Evolutionary conservation across 1,284 basidiomycete species (phyloP).

Genomic region (Kwoniella shivajii): DNA sequence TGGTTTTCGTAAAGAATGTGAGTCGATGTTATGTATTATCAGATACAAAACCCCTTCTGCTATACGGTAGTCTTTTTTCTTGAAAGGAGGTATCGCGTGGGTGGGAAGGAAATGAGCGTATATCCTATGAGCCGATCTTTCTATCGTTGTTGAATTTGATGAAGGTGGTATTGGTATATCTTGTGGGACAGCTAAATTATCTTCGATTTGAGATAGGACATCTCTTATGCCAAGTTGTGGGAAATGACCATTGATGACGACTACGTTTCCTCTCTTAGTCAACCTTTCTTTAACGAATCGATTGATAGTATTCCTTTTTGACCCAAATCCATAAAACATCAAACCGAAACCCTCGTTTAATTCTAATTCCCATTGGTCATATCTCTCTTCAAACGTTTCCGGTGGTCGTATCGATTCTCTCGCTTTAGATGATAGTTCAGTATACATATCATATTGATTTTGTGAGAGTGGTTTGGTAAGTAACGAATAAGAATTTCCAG

Average conservation of each 20-base stretch:
- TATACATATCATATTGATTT: slow-evolving; percentile 42
- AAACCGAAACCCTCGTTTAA: slow-evolving; percentile 80
- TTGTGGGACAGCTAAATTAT: slow-evolving; percentile 41
- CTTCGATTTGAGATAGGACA: slow-evolving; percentile 67
- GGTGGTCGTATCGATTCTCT: slow-evolving; percentile 6
- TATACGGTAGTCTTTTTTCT: slow-evolving; percentile 54
- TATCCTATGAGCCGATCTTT: slow-evolving; percentile 67
- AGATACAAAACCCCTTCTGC: slow-evolving; percentile 64
- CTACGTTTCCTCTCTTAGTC: slow-evolving; percentile 65
- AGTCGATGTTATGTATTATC: slow-evolving; percentile 85
- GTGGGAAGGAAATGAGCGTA: slow-evolving; percentile 61
- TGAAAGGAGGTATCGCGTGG: slow-evolving; percentile 30
- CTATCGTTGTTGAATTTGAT: slow-evolving; percentile 51
- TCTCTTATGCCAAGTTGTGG: slow-evolving; percentile 71
- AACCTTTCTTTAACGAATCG: slow-evolving; percentile 65
- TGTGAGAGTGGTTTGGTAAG: slow-evolving; percentile 63
- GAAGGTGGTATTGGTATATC: slow-evolving; percentile 49
- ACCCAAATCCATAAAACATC: slow-evolving; percentile 82
- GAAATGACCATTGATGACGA: slow-evolving; percentile 78
- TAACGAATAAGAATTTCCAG: slow-evolving; percentile 72
- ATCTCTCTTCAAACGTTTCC: slow-evolving; percentile 50
- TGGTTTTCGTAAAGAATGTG: slow-evolving; percentile 65
- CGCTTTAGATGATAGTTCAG: slow-evolving; percentile 4
- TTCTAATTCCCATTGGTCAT: slow-evolving; percentile 68
- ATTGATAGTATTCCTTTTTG: slow-evolving; percentile 74